Evolutionary conservation across 1,284 basidiomycete genomes (phyloP).

Genomic region (Phenoliferia sp.): DNA sequence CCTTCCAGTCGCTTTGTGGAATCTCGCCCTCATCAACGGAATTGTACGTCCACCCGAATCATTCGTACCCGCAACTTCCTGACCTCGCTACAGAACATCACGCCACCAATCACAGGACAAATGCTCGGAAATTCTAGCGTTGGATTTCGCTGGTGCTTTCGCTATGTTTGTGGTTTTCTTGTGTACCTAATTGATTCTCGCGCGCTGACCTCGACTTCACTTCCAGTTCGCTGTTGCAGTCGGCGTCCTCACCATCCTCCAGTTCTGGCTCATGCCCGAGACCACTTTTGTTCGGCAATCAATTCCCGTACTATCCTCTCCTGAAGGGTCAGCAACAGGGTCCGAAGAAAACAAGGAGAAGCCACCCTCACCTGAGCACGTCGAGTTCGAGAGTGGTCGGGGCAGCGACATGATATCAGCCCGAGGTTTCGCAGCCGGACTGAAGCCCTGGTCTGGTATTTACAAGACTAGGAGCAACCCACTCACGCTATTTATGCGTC

Average conservation of each 20-base stretch:
- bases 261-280: slow-evolving; percentile 16
- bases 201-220: not conserved
- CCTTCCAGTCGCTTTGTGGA: slow-evolving; percentile 3
- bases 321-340: no score
- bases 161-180: not conserved
- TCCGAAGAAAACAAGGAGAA: slow-evolving; percentile 4
- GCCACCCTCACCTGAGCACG: not conserved
- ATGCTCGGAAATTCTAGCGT: not conserved
- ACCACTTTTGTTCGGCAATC: slow-evolving; percentile 2
- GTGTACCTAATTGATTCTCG: not conserved
- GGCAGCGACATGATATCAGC: not conserved
- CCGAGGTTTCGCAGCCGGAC: not conserved
- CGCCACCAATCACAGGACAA: not conserved
- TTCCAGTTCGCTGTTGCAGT: slow-evolving; percentile 5
- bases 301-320: no score
- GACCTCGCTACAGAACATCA: slow-evolving; percentile 5
- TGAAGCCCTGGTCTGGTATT: slow-evolving; percentile 1
- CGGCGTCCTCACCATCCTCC: slow-evolving; percentile 1
- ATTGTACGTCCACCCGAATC: not conserved
- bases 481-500: slow-evolving; percentile 11
- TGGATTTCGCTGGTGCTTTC: not conserved
- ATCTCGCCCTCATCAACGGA: not conserved
- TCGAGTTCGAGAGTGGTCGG: not conserved
- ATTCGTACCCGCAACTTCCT: slow-evolving; percentile 2
- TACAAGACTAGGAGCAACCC: slow-evolving; percentile 4